Percentiles rank a stretch among this genome's conserved stretches.
These are phyloP conservation scores for Raffaelea albimanens DNA, from an alignment of 2,329 filamentous ascomycete genomes.

Conservation along the genomic window DNA sequence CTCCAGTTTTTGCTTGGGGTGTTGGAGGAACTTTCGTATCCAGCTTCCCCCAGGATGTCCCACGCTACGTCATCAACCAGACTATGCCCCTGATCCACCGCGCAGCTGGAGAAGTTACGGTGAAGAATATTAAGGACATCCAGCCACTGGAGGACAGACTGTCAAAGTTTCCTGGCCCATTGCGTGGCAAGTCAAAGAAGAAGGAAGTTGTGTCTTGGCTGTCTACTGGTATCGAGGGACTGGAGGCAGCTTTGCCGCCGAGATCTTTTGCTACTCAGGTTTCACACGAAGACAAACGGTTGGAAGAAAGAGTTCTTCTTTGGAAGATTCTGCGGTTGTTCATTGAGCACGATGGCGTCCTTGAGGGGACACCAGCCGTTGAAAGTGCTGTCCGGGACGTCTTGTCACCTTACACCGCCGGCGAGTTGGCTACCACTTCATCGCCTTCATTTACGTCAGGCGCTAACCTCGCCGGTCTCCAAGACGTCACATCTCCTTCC, in stretches of 20 bases:
- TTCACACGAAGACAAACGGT: conserved; percentile 57
- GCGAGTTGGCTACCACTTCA: not conserved
- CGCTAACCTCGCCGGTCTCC: conserved; percentile 8
- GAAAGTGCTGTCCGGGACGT: conserved; percentile 68
- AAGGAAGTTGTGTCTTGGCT: conserved; percentile 86
- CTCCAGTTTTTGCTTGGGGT: conserved; percentile 79
- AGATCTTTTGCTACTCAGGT: conserved; percentile 38
- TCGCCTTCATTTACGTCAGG: conserved; percentile 10
- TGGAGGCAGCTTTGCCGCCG: conserved; percentile 53
- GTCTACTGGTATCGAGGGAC: conserved; percentile 58
- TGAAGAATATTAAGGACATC: conserved; percentile 66
- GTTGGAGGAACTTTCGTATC: conserved; percentile 75
- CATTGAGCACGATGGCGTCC: conserved; percentile 73
- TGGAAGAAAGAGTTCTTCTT: conserved; percentile 69
- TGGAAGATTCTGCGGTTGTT: conserved; percentile 81
- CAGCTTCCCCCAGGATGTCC: conserved; percentile 80
- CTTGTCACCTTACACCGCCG: conserved; percentile 30
- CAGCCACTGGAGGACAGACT: conserved; percentile 63
- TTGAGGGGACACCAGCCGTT: conserved; percentile 64
- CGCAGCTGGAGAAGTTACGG: conserved; percentile 69
- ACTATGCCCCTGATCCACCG: conserved; percentile 69
- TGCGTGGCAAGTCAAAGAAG: conserved; percentile 88
- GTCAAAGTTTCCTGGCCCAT: conserved; percentile 77
- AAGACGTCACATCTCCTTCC: conserved; percentile 14
- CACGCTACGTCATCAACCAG: conserved; percentile 71